Percentiles rank a stretch among this genome's conserved stretches.
phyloP scores from a whole-genome alignment of 345 rosid species.

The Gossypium stocksii region DNA sequence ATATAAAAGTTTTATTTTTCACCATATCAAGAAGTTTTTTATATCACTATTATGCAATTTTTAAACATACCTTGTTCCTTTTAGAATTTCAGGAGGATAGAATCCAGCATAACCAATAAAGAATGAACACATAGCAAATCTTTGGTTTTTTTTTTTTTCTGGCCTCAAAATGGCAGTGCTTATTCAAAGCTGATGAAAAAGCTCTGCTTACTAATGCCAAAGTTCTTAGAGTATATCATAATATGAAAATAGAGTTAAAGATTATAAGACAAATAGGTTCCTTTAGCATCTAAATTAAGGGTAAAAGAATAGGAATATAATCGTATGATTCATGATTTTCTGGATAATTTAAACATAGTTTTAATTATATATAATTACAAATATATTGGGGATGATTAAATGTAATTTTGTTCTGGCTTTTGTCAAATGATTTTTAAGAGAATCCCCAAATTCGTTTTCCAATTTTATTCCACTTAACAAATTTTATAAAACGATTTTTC shows the following conservation, averaged over 20 bases:
- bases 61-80: too few species aligned
- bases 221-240: neutral
- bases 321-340: neutral
- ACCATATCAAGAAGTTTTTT: neutral
- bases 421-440: neutral
- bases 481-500: neutral
- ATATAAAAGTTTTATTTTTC: neutral
- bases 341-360: neutral
- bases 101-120: neutral
- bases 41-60: neutral
- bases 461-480: neutral
- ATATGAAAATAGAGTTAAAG: neutral
- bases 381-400: neutral
- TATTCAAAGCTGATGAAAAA: neutral
- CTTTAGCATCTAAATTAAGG: neutral
- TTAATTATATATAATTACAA: neutral
- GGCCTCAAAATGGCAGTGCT: neutral
- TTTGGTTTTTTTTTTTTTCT: neutral
- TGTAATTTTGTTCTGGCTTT: neutral
- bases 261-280: neutral
- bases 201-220: neutral
- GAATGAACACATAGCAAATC: neutral
- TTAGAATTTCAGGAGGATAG: neutral
- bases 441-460: neutral
- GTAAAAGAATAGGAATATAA: neutral